phyloP scores from a whole-genome alignment of 139 green algal species.

The Astrephomene gubernaculifera region DNA sequence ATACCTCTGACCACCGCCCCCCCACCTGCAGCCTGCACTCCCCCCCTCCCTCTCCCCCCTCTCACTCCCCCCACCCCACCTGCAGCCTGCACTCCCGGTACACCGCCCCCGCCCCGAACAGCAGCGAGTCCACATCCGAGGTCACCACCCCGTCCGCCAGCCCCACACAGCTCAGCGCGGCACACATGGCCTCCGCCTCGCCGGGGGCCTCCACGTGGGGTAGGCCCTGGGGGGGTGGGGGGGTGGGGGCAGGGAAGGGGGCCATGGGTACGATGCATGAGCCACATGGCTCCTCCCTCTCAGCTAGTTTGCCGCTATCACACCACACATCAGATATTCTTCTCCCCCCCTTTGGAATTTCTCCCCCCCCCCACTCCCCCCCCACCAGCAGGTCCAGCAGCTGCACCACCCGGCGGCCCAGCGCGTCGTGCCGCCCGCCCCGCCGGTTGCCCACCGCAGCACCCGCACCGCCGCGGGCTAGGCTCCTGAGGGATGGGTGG shows the following conservation, averaged over 20 bases:
- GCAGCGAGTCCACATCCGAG: conserved; percentile 74
- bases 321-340: neutral
- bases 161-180: conserved; percentile 65
- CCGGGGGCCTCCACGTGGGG: conserved; percentile 76
- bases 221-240: conserved; percentile 65
- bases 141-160: conserved; percentile 66
- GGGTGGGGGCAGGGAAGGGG: neutral
- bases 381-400: conserved; percentile 36
- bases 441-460: conserved; percentile 44
- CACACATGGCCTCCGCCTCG: conserved; percentile 85
- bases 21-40: neutral
- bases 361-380: neutral
- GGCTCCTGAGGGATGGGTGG: conserved; percentile 30
- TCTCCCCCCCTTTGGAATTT: neutral
- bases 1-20: too few relatives aligned
- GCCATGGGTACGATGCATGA: neutral
- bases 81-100: conserved; percentile 48
- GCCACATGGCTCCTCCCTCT: neutral
- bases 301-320: neutral
- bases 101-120: conserved; percentile 77
- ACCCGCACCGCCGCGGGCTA: conserved; percentile 1
- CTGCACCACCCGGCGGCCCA: conserved; percentile 28
- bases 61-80: neutral
- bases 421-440: conserved; percentile 44
- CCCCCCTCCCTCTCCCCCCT: neutral